A percentile compares a stretch with the other conserved stretches of the same genome.
Evolutionary conservation across 768 basidiomycete species (phyloP).

Genomic region (Suillus clintonianus): DNA sequence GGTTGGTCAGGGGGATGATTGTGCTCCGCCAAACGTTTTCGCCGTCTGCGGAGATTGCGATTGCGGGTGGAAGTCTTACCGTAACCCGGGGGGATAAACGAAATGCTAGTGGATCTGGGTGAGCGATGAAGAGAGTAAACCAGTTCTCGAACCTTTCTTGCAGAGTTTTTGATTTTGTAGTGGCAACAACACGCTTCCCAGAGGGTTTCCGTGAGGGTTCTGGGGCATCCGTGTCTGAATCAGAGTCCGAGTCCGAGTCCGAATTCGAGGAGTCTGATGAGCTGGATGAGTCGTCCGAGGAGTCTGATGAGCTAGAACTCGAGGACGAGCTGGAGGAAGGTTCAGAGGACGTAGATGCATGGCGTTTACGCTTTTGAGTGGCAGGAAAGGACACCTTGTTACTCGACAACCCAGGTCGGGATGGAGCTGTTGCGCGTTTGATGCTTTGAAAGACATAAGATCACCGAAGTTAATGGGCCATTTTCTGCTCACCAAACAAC

Average conservation of each 20-base stretch:
- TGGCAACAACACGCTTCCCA: constrained; percentile 1
- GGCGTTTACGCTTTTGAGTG: constrained; percentile 30
- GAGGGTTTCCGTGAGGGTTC: constrained; percentile 15
- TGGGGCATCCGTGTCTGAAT: constrained; percentile 17
- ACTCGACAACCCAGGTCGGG: not conserved
- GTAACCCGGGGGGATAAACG: constrained; percentile 53
- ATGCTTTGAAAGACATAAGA: not conserved
- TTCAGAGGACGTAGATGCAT: constrained; percentile 10
- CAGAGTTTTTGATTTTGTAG: constrained; percentile 6
- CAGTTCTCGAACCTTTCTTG: not conserved
- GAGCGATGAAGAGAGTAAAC: not conserved
- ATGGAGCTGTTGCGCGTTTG: not conserved
- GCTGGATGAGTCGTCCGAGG: constrained; percentile 20
- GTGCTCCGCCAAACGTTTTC: constrained; percentile 41
- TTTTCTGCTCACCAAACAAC: constrained; percentile 22
- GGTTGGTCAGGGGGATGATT: constrained; percentile 12
- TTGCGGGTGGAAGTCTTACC: constrained; percentile 59
- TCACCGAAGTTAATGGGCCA: not conserved
- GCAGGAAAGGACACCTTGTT: not conserved
- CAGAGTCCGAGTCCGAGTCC: constrained; percentile 16
- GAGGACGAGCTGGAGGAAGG: constrained; percentile 18
- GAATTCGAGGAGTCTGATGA: constrained; percentile 12
- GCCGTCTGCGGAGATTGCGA: constrained; percentile 58
- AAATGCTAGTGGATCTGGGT: constrained; percentile 10
- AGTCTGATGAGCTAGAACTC: constrained; percentile 19